These are phyloP conservation scores for Torulaspora pretoriensis DNA, from an alignment of 1,139 yeast species.

Conservation along the genomic window DNA sequence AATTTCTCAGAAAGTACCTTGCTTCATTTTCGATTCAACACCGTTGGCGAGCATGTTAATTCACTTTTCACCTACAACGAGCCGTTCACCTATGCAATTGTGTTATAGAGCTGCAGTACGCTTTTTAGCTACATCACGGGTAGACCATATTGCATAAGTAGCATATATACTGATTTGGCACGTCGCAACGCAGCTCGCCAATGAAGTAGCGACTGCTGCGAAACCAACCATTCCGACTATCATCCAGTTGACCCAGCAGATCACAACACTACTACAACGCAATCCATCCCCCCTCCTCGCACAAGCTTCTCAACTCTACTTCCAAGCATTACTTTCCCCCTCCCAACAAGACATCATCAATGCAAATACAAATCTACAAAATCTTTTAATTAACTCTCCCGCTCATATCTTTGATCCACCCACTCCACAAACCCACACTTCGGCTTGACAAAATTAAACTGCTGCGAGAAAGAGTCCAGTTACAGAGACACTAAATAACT, in stretches of 20 bases:
- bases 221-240: conserved; percentile 13
- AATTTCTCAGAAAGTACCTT: background rate
- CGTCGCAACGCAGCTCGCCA: conserved; percentile 6
- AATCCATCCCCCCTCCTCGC: conserved; percentile 19
- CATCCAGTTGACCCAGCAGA: conserved; percentile 16
- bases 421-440: conserved; percentile 21
- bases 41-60: too few species aligned
- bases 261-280: conserved; percentile 18
- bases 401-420: conserved; percentile 19
- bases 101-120: background rate
- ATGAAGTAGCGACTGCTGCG: conserved; percentile 9
- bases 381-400: conserved; percentile 12
- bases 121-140: background rate
- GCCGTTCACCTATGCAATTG: background rate
- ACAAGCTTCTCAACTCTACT: conserved; percentile 20
- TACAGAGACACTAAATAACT: too few species aligned
- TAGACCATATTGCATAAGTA: too few species aligned
- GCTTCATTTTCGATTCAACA: too few species aligned
- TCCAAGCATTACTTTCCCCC: conserved; percentile 19
- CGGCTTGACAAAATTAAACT: conserved; percentile 20
- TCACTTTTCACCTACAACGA: too few species aligned
- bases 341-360: conserved; percentile 20
- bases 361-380: conserved; percentile 15
- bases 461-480: conserved; percentile 15
- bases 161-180: background rate